These are phyloP conservation scores for Prunus yedoensis DNA, from an alignment of 331 rosid genomes.

Conservation along the genomic window DNA sequence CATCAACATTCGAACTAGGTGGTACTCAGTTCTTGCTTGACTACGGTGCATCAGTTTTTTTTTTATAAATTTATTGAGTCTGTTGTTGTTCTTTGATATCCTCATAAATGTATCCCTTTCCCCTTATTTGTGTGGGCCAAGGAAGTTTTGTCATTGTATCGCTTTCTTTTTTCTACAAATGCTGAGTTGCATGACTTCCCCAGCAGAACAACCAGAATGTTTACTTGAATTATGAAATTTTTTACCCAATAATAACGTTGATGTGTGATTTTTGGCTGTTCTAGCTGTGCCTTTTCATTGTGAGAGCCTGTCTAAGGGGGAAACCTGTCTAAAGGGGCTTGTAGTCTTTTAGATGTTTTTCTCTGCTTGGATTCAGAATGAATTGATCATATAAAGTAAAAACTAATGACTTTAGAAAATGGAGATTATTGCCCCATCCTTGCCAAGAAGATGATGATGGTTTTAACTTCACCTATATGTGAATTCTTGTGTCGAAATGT, in stretches of 20 bases:
- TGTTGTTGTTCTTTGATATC: conserved; percentile 13
- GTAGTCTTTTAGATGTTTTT: too few species aligned
- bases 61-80: not conserved
- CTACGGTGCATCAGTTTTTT: not conserved
- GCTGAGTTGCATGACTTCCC: not conserved
- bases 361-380: too few species aligned
- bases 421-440: too few species aligned
- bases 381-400: too few species aligned
- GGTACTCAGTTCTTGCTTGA: conserved; percentile 12
- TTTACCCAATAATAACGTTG: conserved; percentile 1
- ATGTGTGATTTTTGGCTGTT: not conserved
- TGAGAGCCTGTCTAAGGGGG: not conserved
- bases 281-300: not conserved
- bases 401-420: too few species aligned
- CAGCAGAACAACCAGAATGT: not conserved
- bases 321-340: too few species aligned
- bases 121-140: conserved; percentile 56
- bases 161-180: not conserved
- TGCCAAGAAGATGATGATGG: too few species aligned
- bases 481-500: too few species aligned
- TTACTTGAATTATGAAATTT: not conserved
- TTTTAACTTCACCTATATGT: too few species aligned
- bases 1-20: not conserved
- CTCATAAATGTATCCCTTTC: conserved; percentile 46
- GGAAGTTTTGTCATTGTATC: conserved; percentile 48